phyloP scores from a whole-genome alignment of 2,329 filamentous ascomycete genomes.

The Ampelomyces quisqualis region DNA sequence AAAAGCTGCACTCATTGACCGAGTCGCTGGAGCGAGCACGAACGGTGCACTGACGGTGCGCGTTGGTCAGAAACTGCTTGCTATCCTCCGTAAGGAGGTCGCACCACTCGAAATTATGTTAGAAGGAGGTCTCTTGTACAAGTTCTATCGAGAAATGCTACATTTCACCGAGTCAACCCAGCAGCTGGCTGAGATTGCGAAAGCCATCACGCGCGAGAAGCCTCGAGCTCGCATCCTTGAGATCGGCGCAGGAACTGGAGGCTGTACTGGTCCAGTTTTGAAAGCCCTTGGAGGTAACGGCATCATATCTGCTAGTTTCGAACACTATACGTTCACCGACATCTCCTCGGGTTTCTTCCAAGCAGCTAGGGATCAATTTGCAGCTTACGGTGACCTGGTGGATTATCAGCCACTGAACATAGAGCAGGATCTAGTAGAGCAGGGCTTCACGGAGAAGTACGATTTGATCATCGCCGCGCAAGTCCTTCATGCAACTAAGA shows the following conservation, averaged over 20 bases:
- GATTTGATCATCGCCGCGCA: slow-evolving; percentile 11
- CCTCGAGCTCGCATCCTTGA: slow-evolving; percentile 3
- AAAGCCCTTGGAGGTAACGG: not conserved
- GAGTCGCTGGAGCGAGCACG: not conserved
- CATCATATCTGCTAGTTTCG: not conserved
- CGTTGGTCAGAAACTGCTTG: slow-evolving; percentile 4
- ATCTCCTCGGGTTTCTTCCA: slow-evolving; percentile 17
- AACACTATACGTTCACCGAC: slow-evolving; percentile 15
- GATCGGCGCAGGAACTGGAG: slow-evolving; percentile 16
- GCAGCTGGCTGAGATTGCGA: not conserved
- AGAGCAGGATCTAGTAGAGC: slow-evolving; percentile 2
- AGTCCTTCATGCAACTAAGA: slow-evolving; percentile 6
- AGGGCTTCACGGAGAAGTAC: slow-evolving; percentile 8
- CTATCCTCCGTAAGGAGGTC: slow-evolving; percentile 3
- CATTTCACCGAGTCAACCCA: not conserved
- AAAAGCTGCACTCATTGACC: not conserved
- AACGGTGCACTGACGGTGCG: not conserved
- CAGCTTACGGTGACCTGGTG: not conserved
- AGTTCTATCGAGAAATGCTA: slow-evolving; percentile 3
- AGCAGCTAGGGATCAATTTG: slow-evolving; percentile 1
- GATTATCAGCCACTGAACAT: slow-evolving; percentile 7
- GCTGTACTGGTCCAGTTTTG: slow-evolving; percentile 7
- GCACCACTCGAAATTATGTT: slow-evolving; percentile 11
- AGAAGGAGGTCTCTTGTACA: slow-evolving; percentile 4
- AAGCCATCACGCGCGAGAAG: not conserved